These are phyloP conservation scores for Fraxinus sp. DNA, from an alignment of 305 asterid genomes.

Conservation along the genomic window DNA sequence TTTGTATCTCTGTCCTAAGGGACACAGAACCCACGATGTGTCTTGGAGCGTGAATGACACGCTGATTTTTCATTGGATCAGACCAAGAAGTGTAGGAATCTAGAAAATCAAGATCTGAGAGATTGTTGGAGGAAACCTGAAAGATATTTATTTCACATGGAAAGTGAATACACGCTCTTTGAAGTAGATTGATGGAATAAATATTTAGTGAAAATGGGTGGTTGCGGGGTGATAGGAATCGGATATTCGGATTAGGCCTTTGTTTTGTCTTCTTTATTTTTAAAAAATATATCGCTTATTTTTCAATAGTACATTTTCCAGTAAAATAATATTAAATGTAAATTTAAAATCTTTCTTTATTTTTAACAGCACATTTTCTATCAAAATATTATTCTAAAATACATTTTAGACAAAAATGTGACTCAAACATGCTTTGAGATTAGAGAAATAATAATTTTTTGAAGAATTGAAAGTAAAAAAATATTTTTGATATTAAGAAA, in stretches of 20 bases:
- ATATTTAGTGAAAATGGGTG: background rate
- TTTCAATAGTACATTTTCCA: too few species aligned
- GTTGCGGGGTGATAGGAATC: background rate
- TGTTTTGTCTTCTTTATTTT: background rate
- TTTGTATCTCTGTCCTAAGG: background rate
- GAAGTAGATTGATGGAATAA: constrained; percentile 10
- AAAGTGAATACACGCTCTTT: constrained; percentile 15
- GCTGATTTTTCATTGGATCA: constrained; percentile 22
- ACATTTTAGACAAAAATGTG: too few species aligned
- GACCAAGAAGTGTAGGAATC: constrained; percentile 32
- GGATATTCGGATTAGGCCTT: background rate
- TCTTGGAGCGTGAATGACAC: constrained; percentile 33
- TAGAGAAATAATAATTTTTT: constrained; percentile 6
- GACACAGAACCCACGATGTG: constrained; percentile 14
- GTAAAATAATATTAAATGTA: too few species aligned
- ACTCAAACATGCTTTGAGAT: constrained; percentile 6
- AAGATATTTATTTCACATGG: constrained; percentile 10
- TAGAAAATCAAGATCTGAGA: constrained; percentile 44
- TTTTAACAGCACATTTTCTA: background rate
- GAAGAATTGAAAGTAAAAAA: background rate
- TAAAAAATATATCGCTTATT: background rate
- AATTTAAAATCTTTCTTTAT: too few species aligned
- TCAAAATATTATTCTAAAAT: too few species aligned
- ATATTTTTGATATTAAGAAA: background rate
- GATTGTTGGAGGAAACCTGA: constrained; percentile 23